phyloP scores from a whole-genome alignment of 768 basidiomycete genomes.

The Xanthoconium stramineum region DNA sequence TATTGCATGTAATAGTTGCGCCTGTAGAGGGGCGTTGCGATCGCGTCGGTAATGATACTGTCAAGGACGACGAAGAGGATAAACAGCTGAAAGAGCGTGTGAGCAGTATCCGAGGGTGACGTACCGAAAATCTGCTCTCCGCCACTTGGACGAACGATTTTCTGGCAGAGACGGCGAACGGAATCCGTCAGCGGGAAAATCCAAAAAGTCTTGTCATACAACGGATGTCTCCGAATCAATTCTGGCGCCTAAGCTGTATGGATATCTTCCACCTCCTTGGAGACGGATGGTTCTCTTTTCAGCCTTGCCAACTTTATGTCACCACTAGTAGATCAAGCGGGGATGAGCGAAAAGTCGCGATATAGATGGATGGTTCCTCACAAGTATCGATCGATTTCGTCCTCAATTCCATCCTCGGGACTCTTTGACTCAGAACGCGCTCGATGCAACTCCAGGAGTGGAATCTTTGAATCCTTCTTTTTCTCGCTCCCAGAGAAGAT shows the following conservation, averaged over 20 bases:
- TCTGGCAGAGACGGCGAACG: slow-evolving; percentile 75
- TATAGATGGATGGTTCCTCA: slow-evolving; percentile 33
- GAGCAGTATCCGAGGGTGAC: slow-evolving; percentile 58
- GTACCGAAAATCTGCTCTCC: slow-evolving; percentile 85
- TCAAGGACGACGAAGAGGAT: slow-evolving; percentile 75
- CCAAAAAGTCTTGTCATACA: slow-evolving; percentile 90
- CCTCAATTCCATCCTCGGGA: slow-evolving; percentile 36
- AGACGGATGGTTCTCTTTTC: slow-evolving; percentile 42
- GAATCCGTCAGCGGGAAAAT: slow-evolving; percentile 76
- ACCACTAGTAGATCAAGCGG: slow-evolving; percentile 38
- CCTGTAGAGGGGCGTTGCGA: slow-evolving; percentile 84
- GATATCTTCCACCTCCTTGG: slow-evolving; percentile 59
- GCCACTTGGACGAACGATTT: slow-evolving; percentile 74
- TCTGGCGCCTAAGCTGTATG: slow-evolving; percentile 72
- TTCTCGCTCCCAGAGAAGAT: slow-evolving; percentile 58
- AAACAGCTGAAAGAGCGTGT: slow-evolving; percentile 71
- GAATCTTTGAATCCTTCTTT: slow-evolving; percentile 46
- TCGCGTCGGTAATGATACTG: slow-evolving; percentile 78
- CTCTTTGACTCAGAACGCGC: slow-evolving; percentile 30
- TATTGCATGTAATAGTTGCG: slow-evolving; percentile 58
- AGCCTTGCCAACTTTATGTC: slow-evolving; percentile 67
- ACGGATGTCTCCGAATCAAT: slow-evolving; percentile 84
- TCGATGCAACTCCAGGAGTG: slow-evolving; percentile 51
- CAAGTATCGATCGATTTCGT: slow-evolving; percentile 74
- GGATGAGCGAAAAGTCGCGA: slow-evolving; percentile 1